These are phyloP conservation scores for Pichia kudriavzevii DNA, from an alignment of 1,139 yeast genomes.

Conservation along the genomic window DNA sequence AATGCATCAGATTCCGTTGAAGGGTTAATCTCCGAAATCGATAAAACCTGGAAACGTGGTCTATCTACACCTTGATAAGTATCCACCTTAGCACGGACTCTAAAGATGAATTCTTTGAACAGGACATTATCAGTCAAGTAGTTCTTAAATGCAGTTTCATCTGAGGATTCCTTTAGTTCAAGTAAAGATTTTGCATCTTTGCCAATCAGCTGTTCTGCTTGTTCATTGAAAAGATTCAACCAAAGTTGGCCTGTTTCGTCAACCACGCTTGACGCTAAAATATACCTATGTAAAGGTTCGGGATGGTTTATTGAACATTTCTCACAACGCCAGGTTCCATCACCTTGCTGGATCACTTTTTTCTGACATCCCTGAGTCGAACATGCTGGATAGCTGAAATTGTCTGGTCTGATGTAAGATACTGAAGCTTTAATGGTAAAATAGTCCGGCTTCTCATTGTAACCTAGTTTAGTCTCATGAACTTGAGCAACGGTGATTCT, in stretches of 20 bases:
- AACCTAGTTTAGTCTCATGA: slow-evolving; percentile 63
- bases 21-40: slow-evolving; percentile 50
- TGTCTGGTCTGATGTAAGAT: slow-evolving; percentile 63
- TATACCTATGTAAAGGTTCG: slow-evolving; percentile 72
- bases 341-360: slow-evolving; percentile 67
- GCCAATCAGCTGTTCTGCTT: slow-evolving; percentile 65
- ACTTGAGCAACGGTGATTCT: slow-evolving; percentile 65
- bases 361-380: slow-evolving; percentile 66
- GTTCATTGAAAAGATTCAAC: slow-evolving; percentile 82
- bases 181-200: slow-evolving; percentile 61
- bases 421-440: slow-evolving; percentile 70
- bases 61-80: slow-evolving; percentile 72
- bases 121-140: slow-evolving; percentile 43
- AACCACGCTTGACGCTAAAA: slow-evolving; percentile 60
- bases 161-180: slow-evolving; percentile 38
- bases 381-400: slow-evolving; percentile 90
- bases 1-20: slow-evolving; percentile 56
- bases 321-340: slow-evolving; percentile 89
- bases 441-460: slow-evolving; percentile 69
- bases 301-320: slow-evolving; percentile 68
- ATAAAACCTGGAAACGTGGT: slow-evolving; percentile 64
- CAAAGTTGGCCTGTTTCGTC: slow-evolving; percentile 82
- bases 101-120: slow-evolving; percentile 64
- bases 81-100: slow-evolving; percentile 79
- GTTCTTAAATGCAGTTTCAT: slow-evolving; percentile 41